These are phyloP conservation scores for Suillus bovinus DNA, from an alignment of 768 basidiomycete species.

Conservation along the genomic window DNA sequence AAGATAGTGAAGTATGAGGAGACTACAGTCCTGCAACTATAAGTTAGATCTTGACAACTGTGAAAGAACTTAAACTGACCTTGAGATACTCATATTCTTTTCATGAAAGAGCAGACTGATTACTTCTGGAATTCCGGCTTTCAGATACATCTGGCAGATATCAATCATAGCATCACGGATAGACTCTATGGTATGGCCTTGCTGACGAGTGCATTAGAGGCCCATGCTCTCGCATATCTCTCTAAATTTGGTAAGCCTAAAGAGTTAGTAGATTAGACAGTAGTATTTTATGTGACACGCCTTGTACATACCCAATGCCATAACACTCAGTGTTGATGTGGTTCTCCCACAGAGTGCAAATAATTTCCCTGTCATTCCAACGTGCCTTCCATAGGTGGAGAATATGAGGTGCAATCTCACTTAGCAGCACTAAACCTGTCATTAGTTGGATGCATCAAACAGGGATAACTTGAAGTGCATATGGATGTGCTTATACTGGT, in stretches of 20 bases:
- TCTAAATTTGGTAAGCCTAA: no score
- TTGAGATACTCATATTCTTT: not conserved
- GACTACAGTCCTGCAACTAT: not conserved
- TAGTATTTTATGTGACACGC: no score
- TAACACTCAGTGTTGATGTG: not conserved
- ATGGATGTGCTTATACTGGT: constrained; percentile 5
- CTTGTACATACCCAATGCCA: no score
- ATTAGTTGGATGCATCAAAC: not conserved
- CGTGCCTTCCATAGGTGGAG: not conserved
- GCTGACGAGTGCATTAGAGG: not conserved
- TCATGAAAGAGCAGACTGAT: not conserved
- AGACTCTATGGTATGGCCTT: not conserved
- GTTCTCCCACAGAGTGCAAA: not conserved
- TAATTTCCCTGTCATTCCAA: not conserved
- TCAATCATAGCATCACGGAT: not conserved
- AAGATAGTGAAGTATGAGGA: no score
- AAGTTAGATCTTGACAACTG: not conserved
- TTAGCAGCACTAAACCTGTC: not conserved
- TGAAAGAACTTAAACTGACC: no score
- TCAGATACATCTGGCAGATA: not conserved
- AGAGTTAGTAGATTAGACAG: no score
- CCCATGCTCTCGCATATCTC: no score
- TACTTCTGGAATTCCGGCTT: not conserved
- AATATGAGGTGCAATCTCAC: not conserved
- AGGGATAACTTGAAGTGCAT: not conserved